Evolutionary conservation across 805 yeast species (phyloP).

Genomic region (Yamadazyma tumulicola): DNA sequence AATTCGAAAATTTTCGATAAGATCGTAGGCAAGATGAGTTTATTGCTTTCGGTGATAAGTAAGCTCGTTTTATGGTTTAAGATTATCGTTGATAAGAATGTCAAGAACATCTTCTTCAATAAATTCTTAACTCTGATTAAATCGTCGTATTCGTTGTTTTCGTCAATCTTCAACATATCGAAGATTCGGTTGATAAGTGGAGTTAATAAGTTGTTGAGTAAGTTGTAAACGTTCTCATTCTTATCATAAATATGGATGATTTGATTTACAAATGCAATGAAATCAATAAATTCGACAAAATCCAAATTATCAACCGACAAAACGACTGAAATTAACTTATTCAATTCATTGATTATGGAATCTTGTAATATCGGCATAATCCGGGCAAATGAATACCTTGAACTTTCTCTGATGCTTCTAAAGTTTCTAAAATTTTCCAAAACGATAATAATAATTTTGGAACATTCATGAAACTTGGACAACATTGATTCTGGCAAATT

Average conservation of each 20-base stretch:
- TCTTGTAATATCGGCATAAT: conserved; percentile 69
- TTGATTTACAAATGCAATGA: conserved; percentile 83
- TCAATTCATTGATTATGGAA: conserved; percentile 45
- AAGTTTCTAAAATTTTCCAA: conserved; percentile 67
- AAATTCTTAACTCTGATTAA: conserved; percentile 59
- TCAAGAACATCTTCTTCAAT: conserved; percentile 67
- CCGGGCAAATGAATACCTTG: conserved; percentile 84
- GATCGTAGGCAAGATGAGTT: conserved; percentile 54
- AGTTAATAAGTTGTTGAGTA: conserved; percentile 67
- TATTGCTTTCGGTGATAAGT: conserved; percentile 66
- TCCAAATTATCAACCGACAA: conserved; percentile 55
- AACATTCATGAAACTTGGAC: conserved; percentile 52
- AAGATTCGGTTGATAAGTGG: conserved; percentile 72
- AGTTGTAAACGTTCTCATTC: conserved; percentile 64
- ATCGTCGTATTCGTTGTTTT: conserved; percentile 44
- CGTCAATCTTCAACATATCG: conserved; percentile 37
- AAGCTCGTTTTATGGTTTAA: conserved; percentile 78
- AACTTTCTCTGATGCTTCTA: conserved; percentile 76
- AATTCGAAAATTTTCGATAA: conserved; percentile 62
- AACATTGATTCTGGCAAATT: conserved; percentile 23
- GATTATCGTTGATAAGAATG: conserved; percentile 64
- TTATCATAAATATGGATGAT: conserved; percentile 72
- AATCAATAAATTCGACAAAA: conserved; percentile 69
- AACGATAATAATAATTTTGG: conserved; percentile 81
- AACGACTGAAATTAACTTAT: conserved; percentile 63